These are phyloP conservation scores for Diaporthe longicolla DNA, from an alignment of 2,329 filamentous ascomycete species.

Conservation along the genomic window DNA sequence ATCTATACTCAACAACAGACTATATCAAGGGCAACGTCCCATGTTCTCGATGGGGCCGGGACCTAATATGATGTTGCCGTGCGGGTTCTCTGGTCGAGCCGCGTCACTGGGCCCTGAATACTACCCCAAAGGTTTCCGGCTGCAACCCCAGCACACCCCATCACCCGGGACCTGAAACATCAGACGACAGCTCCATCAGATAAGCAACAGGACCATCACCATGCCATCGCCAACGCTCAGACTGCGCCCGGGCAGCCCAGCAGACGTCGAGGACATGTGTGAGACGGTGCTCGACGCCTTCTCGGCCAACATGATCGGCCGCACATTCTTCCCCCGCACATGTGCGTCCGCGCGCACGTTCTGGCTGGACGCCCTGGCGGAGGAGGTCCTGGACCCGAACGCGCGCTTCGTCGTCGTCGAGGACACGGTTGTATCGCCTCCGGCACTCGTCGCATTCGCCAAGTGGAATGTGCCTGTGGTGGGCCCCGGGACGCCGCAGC, in stretches of 20 bases:
- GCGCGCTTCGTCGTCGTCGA: conserved; percentile 58
- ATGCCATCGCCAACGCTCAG: conserved; percentile 39
- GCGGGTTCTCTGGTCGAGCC: not conserved
- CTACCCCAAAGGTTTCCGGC: not conserved
- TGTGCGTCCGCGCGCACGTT: conserved; percentile 49
- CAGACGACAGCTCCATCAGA: conserved; percentile 15
- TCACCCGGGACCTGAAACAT: conserved; percentile 21
- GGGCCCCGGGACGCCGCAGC: conserved; percentile 47
- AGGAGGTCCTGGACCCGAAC: conserved; percentile 57
- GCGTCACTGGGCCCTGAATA: conserved; percentile 22
- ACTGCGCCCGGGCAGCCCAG: conserved; percentile 56
- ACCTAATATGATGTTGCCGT: not conserved
- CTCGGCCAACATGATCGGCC: conserved; percentile 53
- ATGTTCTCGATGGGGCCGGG: no score
- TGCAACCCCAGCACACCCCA: conserved; percentile 10
- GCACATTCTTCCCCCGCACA: conserved; percentile 54
- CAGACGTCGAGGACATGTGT: conserved; percentile 58
- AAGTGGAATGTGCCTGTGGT: conserved; percentile 58
- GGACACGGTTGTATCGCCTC: conserved; percentile 47
- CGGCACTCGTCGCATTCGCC: conserved; percentile 59
- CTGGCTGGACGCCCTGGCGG: conserved; percentile 52
- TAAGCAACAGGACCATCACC: not conserved
- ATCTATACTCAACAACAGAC: not conserved
- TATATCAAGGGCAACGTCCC: not conserved
- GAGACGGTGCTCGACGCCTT: conserved; percentile 64